Conservation (phyloP, 1,284 basidiomycete genomes). For the Cronartium ribicola region DNA sequence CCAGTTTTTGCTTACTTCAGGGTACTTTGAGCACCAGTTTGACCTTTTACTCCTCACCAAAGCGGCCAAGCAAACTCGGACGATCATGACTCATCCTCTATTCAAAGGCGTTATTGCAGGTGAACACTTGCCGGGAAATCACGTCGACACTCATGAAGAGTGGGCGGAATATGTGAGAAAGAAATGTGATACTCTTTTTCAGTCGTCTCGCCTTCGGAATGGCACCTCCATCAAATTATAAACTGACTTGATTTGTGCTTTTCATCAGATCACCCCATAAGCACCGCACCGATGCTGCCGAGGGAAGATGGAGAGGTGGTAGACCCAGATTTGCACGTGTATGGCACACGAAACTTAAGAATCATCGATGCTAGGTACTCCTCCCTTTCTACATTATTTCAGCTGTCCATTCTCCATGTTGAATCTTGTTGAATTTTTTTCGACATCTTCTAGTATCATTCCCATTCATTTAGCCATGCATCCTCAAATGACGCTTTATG, state of each 20-base stretch:
- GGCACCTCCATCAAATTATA: neutral
- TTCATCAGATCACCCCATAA: constrained; percentile 49
- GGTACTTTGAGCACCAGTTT: constrained; percentile 27
- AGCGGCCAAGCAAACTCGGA: constrained; percentile 20
- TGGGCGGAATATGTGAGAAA: constrained; percentile 14
- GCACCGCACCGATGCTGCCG: constrained; percentile 68
- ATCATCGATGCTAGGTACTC: constrained; percentile 52
- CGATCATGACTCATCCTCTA: constrained; percentile 22
- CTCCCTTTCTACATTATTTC: too few species aligned
- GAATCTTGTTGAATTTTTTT: too few species aligned
- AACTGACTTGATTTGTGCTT: neutral
- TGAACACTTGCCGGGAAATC: constrained; percentile 20
- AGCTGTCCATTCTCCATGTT: too few species aligned
- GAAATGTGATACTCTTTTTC: neutral
- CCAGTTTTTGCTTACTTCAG: neutral
- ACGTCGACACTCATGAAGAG: constrained; percentile 17
- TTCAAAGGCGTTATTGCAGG: constrained; percentile 8
- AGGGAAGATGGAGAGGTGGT: constrained; percentile 69
- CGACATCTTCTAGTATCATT: too few species aligned
- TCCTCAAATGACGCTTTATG: constrained; percentile 6
- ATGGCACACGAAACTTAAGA: constrained; percentile 64
- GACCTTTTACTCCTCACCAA: constrained; percentile 27
- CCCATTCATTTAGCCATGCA: neutral
- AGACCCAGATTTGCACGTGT: constrained; percentile 66
- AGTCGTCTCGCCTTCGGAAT: neutral